These are phyloP conservation scores for Nemania sp. DNA, from an alignment of 2,329 filamentous ascomycete species.

Conservation along the genomic window DNA sequence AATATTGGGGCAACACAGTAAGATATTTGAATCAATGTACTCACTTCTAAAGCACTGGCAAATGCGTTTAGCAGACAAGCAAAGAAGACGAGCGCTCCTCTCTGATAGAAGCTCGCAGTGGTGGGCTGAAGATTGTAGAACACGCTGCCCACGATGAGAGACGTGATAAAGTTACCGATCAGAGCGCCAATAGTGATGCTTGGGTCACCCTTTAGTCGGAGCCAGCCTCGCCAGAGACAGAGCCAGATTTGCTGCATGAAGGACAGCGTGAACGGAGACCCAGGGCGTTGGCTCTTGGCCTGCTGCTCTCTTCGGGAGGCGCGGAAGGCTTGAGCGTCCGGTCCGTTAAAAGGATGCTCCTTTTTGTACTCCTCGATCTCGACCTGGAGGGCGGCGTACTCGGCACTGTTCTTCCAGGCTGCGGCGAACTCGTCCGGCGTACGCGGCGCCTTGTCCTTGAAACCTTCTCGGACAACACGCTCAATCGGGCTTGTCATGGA, in stretches of 20 bases:
- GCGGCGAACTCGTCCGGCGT: conserved; percentile 66
- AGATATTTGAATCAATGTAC: conserved; percentile 29
- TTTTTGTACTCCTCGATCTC: conserved; percentile 62
- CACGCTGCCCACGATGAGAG: conserved; percentile 77
- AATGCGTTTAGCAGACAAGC: conserved; percentile 87
- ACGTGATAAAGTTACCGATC: conserved; percentile 74
- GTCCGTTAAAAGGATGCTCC: conserved; percentile 57
- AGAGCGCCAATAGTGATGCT: conserved; percentile 71
- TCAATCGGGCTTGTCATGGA: conserved; percentile 67
- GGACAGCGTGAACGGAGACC: conserved; percentile 83
- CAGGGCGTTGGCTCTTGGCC: conserved; percentile 62
- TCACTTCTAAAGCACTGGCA: conserved; percentile 72
- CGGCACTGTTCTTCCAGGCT: conserved; percentile 60
- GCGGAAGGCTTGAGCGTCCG: conserved; percentile 62
- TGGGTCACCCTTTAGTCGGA: conserved; percentile 76
- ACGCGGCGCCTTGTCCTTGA: conserved; percentile 59
- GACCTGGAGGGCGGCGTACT: conserved; percentile 55
- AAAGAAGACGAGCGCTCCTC: conserved; percentile 84
- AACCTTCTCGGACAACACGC: conserved; percentile 60
- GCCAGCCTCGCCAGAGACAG: conserved; percentile 80
- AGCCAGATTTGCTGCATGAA: conserved; percentile 75
- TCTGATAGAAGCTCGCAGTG: conserved; percentile 76
- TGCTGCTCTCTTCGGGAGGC: conserved; percentile 59
- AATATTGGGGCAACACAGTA: background rate
- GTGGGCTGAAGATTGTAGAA: conserved; percentile 74